Evolutionary conservation across 176 grass and related monocot genomes (phyloP).

Genomic region (Areca catechu): DNA sequence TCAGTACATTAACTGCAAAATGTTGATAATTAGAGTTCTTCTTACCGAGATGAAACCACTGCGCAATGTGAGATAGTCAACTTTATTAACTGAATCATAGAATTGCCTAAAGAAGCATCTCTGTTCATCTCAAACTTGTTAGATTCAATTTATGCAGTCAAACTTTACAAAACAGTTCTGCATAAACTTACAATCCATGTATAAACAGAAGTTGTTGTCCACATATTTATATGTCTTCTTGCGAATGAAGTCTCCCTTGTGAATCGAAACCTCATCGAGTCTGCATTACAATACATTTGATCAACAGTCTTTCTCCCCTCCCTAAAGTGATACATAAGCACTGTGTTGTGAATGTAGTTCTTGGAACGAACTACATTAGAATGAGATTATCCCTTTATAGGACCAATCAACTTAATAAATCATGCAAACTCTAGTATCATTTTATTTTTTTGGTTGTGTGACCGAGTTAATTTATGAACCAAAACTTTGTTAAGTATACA

Average conservation of each 20-base stretch:
- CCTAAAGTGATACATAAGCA: too few relatives aligned
- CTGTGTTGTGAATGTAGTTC: too few relatives aligned
- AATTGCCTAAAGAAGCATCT: constrained; percentile 13
- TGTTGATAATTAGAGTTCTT: neutral
- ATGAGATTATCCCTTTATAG: too few relatives aligned
- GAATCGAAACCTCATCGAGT: constrained; percentile 8
- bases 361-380: too few relatives aligned
- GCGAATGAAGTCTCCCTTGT: constrained; percentile 5
- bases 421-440: too few relatives aligned
- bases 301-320: too few relatives aligned
- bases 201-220: neutral
- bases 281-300: neutral
- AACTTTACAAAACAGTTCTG: too few relatives aligned
- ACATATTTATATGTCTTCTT: neutral
- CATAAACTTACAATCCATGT: constrained; percentile 6
- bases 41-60: constrained; percentile 15
- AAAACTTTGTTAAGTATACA: too few relatives aligned
- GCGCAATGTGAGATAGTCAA: constrained; percentile 10
- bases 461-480: too few relatives aligned
- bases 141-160: neutral
- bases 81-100: constrained; percentile 14
- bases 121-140: neutral
- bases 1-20: neutral
- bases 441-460: too few relatives aligned
- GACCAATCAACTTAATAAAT: too few relatives aligned